Conservation (phyloP, 257 asterid species). For the Primulina eburnea region DNA sequence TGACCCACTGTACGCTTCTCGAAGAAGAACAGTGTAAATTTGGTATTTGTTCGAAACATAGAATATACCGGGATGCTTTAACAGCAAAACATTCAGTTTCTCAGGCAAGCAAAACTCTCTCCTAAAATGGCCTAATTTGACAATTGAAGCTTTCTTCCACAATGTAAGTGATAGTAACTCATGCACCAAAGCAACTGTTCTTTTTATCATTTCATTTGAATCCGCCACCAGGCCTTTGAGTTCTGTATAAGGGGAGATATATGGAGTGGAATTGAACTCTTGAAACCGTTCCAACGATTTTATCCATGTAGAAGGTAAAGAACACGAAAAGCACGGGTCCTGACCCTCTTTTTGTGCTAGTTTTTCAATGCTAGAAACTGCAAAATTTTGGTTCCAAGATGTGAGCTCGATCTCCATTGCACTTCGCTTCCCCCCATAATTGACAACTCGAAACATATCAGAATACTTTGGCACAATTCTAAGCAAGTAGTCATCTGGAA, state of each 20-base stretch:
- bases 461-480: conserved; percentile 70
- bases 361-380: conserved; percentile 21
- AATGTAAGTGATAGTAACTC: conserved; percentile 54
- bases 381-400: conserved; percentile 58
- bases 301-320: conserved; percentile 66
- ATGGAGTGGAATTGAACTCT: conserved; percentile 73
- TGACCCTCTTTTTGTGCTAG: too few species aligned
- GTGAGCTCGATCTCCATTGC: conserved; percentile 82
- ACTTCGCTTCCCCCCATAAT: conserved; percentile 60
- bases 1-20: conserved; percentile 71
- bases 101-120: conserved; percentile 74
- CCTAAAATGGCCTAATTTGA: conserved; percentile 67
- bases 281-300: conserved; percentile 69
- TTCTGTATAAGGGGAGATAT: conserved; percentile 65
- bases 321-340: conserved; percentile 11
- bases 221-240: conserved; percentile 43
- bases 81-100: conserved; percentile 64
- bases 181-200: conserved; percentile 54
- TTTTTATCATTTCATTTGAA: conserved; percentile 62
- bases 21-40: conserved; percentile 60
- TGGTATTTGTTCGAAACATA: conserved; percentile 73
- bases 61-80: conserved; percentile 84
- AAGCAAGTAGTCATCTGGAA: conserved; percentile 86
- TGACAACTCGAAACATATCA: conserved; percentile 63
- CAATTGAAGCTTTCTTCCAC: conserved; percentile 78